Evolutionary conservation across 2,329 filamentous ascomycete genomes (phyloP).

Genomic region (Epichloe gansuensis): DNA sequence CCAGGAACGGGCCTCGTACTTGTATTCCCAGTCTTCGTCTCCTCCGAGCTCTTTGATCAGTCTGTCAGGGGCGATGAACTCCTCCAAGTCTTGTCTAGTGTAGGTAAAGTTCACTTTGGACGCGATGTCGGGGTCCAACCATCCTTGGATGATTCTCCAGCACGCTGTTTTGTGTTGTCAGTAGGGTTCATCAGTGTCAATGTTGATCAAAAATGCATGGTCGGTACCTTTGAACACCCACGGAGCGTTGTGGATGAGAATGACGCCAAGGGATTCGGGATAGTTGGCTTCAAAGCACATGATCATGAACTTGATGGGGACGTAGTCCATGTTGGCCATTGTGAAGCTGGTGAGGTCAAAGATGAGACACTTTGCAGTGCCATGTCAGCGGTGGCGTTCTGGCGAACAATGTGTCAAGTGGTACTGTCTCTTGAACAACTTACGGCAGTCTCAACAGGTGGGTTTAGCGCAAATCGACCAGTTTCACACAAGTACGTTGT

Average conservation of each 20-base stretch:
- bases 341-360: slow-evolving; percentile 64
- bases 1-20: slow-evolving; percentile 42
- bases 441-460: slow-evolving; percentile 11
- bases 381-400: background rate
- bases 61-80: slow-evolving; percentile 50
- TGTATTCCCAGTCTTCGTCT: slow-evolving; percentile 54
- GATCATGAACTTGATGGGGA: slow-evolving; percentile 67
- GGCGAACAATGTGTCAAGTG: background rate
- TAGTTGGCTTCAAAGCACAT: slow-evolving; percentile 71
- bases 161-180: slow-evolving; percentile 13
- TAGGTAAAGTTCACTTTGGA: slow-evolving; percentile 60
- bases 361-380: slow-evolving; percentile 28
- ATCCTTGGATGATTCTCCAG: slow-evolving; percentile 57
- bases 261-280: slow-evolving; percentile 57
- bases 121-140: slow-evolving; percentile 65
- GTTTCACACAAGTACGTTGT: slow-evolving; percentile 28
- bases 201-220: background rate
- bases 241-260: slow-evolving; percentile 63
- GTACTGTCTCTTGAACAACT: background rate
- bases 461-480: slow-evolving; percentile 5
- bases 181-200: background rate
- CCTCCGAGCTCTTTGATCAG: slow-evolving; percentile 48
- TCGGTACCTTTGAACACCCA: slow-evolving; percentile 48
- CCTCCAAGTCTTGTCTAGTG: slow-evolving; percentile 45
- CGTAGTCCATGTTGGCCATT: slow-evolving; percentile 65